These are phyloP conservation scores for Cokeromyces recurvatus DNA, from an alignment of 371 early-diverging fungal species.

Conservation along the genomic window DNA sequence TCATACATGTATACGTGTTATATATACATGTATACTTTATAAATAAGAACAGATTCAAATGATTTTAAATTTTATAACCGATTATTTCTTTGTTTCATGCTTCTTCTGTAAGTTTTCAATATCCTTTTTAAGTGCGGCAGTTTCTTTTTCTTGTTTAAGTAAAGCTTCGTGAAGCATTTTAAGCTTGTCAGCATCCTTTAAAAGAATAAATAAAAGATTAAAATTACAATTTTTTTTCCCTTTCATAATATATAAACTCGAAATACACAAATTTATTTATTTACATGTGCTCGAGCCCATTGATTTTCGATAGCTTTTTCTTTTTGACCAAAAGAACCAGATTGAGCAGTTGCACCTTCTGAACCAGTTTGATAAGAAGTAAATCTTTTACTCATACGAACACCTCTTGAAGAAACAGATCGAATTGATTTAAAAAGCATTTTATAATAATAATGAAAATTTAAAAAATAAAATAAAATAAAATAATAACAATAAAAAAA, in stretches of 20 bases:
- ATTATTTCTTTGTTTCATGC: background rate
- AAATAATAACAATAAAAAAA: background rate
- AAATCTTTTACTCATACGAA: constrained; percentile 11
- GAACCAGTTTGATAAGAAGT: constrained; percentile 11
- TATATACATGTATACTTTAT: too few species aligned
- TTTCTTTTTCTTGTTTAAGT: constrained; percentile 26
- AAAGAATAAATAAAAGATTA: background rate
- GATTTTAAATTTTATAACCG: too few species aligned
- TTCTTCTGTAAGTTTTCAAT: constrained; percentile 21
- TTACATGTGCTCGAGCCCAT: constrained; percentile 43
- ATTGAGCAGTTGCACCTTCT: constrained; percentile 35
- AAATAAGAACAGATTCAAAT: too few species aligned
- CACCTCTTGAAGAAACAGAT: background rate
- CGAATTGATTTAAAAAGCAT: constrained; percentile 13
- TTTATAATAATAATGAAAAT: constrained; percentile 1
- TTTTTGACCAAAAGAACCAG: constrained; percentile 40
- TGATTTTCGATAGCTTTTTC: constrained; percentile 47
- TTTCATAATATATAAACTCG: background rate
- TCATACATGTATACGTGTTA: too few species aligned
- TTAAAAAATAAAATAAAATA: background rate
- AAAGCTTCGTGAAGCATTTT: constrained; percentile 32
- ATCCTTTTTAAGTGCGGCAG: constrained; percentile 24
- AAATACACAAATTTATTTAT: background rate
- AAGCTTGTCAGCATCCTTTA: constrained; percentile 42
- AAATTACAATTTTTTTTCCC: background rate